Evolutionary conservation across 495 filamentous ascomycete species (phyloP), one percentile per base, ranked within the genome.

Genomic region (Thermothielavioides terrestris): DNA sequence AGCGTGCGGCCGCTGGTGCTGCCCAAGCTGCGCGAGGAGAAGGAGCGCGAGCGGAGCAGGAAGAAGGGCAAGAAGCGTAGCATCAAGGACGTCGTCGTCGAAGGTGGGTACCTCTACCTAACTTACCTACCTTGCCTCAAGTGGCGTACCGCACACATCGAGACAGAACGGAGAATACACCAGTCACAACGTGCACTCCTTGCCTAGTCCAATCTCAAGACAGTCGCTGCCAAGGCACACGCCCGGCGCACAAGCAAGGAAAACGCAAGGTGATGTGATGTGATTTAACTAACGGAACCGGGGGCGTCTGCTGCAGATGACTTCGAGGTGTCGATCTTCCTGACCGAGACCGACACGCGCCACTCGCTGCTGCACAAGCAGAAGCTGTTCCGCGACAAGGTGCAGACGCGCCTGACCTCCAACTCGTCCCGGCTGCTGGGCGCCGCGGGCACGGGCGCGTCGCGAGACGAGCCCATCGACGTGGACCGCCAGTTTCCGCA

Each of bases 261-360:
- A n/a, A n/a, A n/a, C n/a, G n/a, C n/a, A n/a, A n/a, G n/a, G n/a
- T n/a, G n/a, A n/a, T n/a, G n/a, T n/a, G n/a, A n/a, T n/a, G n/a
- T n/a, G n/a, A n/a, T n/a, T n/a, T n/a, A n/a, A n/a, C n/a, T n/a
- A n/a, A n/a, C n/a, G n/a, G n/a, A n/a, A n/a, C n/a, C n/a, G n/a
- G n/a, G n/a, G n/a, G n/a, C n/a, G n/a, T n/a, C n/a, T 28, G 22
- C 39, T 43, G 31, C 62, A 94, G 92, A 95, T 71, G 90, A 94
- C 42, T 98, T 96, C 59, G 89, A 96, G 62, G 86, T 95, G 32
- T 84, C 87, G 15, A 82, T 97, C 52, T 98, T 96, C 69, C 77
- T 98, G 56, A 94, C 85, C 28, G 86, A 94, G 65, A 83, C 82
- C 6, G 83, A 82, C 20, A 88, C 86, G n/a, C 80, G 89, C 25